Evolutionary conservation across 768 basidiomycete species (phyloP), one percentile per base, ranked within the genome.

Genomic region (Saitozyma podzolica): DNA sequence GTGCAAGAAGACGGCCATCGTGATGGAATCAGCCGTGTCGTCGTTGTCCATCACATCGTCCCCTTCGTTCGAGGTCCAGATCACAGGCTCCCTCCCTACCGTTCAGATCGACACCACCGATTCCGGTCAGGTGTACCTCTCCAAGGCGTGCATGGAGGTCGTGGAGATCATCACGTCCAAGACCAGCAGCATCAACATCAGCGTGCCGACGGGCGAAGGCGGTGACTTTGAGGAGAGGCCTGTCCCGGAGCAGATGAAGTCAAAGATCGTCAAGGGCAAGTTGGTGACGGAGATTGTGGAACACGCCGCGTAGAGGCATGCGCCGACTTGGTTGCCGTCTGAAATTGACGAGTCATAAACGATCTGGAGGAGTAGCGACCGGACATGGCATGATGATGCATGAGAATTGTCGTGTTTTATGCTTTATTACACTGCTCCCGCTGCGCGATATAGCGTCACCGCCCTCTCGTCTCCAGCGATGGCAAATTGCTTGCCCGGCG

Each of bases 211-310:
- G 16, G 92, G 92, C 67, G 92, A 96, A 77, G 92, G 95, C 9
- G 95, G 93, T 7, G 83, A 94, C 50, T 97, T 93, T 70, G 85
- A 85, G 64, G 96, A 99, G 79, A 87, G 87, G 66, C 84, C 95
- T 0, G 82, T 99, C 17, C 95, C 96, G 0, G 96, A 99, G 81
- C 98, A 96, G 91, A 83, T 99, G 80, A 91, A 86, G 84, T 91
- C 90, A 17, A 84, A 86, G 42, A 83, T 99, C 37, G 82, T 86
- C 74, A 82, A 84, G 64, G 94, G 95, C 10, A 95, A 89, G 80
- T 81, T 98, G 61, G 85, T 92, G 43, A 97, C 95, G 16, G 87
- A 83, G 11, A 86, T 96, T 37, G 89, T 98, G 9, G 93, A 98
- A 79, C 95, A 98, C 71, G 71, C 80, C 29, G 83, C 58, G 8